Conservation (phyloP, 257 asterid genomes). For the Rhazya stricta region DNA sequence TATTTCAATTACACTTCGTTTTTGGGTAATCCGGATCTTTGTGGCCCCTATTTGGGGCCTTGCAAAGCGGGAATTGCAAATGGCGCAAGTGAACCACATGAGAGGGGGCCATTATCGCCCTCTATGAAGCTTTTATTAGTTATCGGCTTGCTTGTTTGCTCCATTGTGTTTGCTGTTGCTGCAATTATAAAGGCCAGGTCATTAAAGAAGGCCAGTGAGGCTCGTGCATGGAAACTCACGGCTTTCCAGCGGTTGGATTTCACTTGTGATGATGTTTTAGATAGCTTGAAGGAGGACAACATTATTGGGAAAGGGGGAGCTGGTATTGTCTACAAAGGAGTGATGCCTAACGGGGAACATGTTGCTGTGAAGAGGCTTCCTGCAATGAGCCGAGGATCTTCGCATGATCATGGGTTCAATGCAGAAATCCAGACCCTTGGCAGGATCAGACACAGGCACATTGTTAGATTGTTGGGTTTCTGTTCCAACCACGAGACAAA, state of each 20-base stretch:
- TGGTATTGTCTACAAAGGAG: conserved; percentile 84
- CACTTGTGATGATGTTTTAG: conserved; percentile 80
- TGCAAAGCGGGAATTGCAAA: conserved; percentile 63
- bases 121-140: conserved; percentile 84
- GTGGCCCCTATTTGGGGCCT: conserved; percentile 87
- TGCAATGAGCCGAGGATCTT: conserved; percentile 79
- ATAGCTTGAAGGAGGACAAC: conserved; percentile 78
- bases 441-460: conserved; percentile 89
- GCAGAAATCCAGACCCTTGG: conserved; percentile 96
- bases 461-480: conserved; percentile 78
- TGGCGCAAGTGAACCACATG: conserved; percentile 50
- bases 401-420: conserved; percentile 93
- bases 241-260: conserved; percentile 90
- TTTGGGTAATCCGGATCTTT: conserved; percentile 76
- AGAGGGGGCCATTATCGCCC: conserved; percentile 55
- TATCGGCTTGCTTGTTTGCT: conserved; percentile 72
- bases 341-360: conserved; percentile 66
- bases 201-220: conserved; percentile 65
- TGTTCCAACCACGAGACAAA: conserved; percentile 92
- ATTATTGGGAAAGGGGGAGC: conserved; percentile 97
- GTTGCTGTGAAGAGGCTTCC: conserved; percentile 89
- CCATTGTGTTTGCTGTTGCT: conserved; percentile 82
- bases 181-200: conserved; percentile 85
- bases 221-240: conserved; percentile 91
- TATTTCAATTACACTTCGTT: conserved; percentile 83